Conservation (phyloP, 2,329 filamentous ascomycete genomes). For the Venturia aucupariae region DNA sequence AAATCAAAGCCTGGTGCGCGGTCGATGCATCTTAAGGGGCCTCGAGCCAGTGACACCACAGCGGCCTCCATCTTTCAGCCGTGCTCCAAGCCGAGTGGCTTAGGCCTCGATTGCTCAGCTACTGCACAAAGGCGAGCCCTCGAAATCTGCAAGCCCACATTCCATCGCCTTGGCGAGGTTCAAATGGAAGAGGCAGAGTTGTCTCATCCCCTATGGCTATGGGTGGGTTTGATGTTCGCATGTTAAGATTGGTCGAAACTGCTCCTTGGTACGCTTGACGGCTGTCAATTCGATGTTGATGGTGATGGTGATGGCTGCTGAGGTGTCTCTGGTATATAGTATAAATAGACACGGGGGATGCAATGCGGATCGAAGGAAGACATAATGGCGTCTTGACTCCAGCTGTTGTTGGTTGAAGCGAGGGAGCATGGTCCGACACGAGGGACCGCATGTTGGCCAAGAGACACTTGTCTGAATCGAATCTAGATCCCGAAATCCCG, state of each 20-base stretch:
- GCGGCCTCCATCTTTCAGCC: neutral
- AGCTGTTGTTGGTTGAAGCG: neutral
- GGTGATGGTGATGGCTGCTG: too few species aligned
- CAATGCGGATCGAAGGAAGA: neutral
- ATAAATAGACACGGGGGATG: neutral
- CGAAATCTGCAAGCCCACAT: neutral
- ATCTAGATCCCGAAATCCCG: neutral
- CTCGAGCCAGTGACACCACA: neutral
- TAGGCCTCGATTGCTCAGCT: neutral
- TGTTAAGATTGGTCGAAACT: neutral
- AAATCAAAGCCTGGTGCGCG: neutral
- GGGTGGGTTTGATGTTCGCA: neutral
- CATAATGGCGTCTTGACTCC: neutral
- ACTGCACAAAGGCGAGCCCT: neutral
- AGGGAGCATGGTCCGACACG: neutral
- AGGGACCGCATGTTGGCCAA: neutral
- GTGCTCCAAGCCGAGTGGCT: neutral
- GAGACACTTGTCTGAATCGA: neutral
- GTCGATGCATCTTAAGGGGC: neutral
- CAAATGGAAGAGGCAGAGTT: neutral
- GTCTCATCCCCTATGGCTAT: neutral
- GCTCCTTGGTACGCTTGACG: neutral
- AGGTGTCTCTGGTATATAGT: neutral
- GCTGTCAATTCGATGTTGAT: too few species aligned
- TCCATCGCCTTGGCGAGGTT: neutral